Base-by-base conservation (phyloP, 2,329 filamentous ascomycete genomes). In the Talaromyces sp. region DNA sequence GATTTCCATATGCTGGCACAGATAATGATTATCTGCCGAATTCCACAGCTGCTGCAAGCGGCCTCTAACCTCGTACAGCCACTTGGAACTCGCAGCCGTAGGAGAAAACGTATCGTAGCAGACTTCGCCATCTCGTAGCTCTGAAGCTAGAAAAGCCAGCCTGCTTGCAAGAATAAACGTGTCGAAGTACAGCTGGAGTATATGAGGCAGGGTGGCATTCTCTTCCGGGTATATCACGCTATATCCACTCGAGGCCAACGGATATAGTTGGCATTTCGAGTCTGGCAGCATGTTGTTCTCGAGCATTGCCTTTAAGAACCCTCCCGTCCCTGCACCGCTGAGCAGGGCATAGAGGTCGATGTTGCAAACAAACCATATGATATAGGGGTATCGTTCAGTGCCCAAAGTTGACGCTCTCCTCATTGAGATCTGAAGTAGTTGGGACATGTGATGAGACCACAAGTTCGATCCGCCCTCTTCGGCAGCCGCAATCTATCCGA, bases 331-430 rank as follows among this genome's bases (percentile, higher is more conserved):
- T 50, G 78, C 79, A 12, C 81, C 82, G 59, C 82, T 81, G 54
- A 86, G 68, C 34, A 84, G 76, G 14, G 82, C 82, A 65, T 85
- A 81, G n/a, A 84, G 73, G 65, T 86, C 84, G 52, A 86, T 79
- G 60, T 78, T 78, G 66, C 79, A 81, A 42, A 84, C 77, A 70
- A 78, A 80, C 82, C 83, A 85, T 16, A 85, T 69, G 5, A 85
- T 75, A 65, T 82, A 83, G 2, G 79, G 78, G 62, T 80, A 81
- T 31, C 75, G 74, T 63, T 83, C 82, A 3, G 69, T 72, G 9
- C 59, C 62, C 61, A 77, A 72, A n/a, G 76, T 70, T n/a, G 79
- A 72, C 28, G 73, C 76, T 62, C 83, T 76, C 61, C 83, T 75
- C 28, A 80, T 69, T 1, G 81, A 75, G 52, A 85, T 82, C 57